Evolutionary conservation across 371 early-diverging fungal genomes (phyloP), one percentile per base, ranked within the genome.

Genomic region (Apophysomyces elegans): DNA sequence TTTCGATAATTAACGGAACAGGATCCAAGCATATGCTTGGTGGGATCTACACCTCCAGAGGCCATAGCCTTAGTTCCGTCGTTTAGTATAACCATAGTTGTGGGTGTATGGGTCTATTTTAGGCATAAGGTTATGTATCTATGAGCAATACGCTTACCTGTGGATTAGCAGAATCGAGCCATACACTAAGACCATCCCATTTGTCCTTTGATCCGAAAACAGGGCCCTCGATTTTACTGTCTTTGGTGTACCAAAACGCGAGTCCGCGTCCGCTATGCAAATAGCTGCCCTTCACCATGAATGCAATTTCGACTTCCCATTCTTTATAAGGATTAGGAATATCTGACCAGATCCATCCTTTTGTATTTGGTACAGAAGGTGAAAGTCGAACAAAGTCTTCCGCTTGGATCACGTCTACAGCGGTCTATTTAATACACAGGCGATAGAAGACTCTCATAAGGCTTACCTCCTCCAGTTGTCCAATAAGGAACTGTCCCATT

Each of bases 191-290:
- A 11, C 91, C 91, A 64, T 85, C 76, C 90, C 91, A 95, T 54
- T 81, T 67, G 68, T 93, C 93, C 56, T 79, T 75, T 56, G 74
- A 83, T 4, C 95, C 95, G 78, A 85, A 90, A 12, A 92, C 77
- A 5, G 90, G 89, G 0, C 93, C 95, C 13, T 77, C 69, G n/a
- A 75, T 54, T 36, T 76, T 78, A 0, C 71, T 74, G 26, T 90
- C 88, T 61, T 87, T 79, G 5, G 91, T 87, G 71, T 93, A 93
- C 95, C 95, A 95, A 65, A 95, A 88, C 9, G 93, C 93, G 13
- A 95, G 64, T n/a, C 95, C 95, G 44, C 90, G 85, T 45, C 93
- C 93, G 18, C 95, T 94, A 37, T 86, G 72, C 59, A 80, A 70
- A 39, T 84, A 80, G 12, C 84, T 81, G 1, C 95, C 95, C 38